Base-by-base conservation (phyloP, 2,329 filamentous ascomycete genomes). In the Cercospora sp. region DNA sequence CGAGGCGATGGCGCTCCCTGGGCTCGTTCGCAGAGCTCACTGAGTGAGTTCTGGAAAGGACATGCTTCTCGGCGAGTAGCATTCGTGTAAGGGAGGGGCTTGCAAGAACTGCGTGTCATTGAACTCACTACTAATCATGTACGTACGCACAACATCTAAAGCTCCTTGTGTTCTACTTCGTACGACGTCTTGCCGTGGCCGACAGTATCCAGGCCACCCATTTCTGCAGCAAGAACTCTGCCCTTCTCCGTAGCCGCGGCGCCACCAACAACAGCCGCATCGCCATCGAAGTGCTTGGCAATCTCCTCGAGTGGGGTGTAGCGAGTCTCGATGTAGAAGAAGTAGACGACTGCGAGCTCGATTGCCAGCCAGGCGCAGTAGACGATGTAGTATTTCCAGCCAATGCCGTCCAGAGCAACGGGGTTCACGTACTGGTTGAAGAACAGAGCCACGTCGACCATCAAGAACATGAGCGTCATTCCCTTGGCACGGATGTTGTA, bases 401-500 rank as follows among this genome's bases (percentile, higher is more conserved):
- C 55, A 53, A 77, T 73, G 30, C 69, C 10, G 3, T 71, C 61
- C 18, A 79, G 53, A 4, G 76, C 75, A 26, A 78, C 73, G 4
- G 77, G 77, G 64, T 77, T 78, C 69, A 77, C 75, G 69, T 77
- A 81, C 60, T 77, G 74, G 73, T 80, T 80, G 69, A 80, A 79
- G 71, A 84, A 82, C 18, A 85, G 80, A 24, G 82, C 81, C 32
- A 81, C 72, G 70, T 82, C 80, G 66, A 83, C 79, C 63, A 80
- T 79, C 53, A 82, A 74, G 74, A 82, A 82, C 77, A 82, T 80
- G 26, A 85, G 71, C 7, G 82, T 79, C 74, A 82, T 73, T 62
- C 80, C 79, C 76, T 74, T 80, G 30, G 85, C 80, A 66, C 81
- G 80, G 66, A 86, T 83, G 67, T 79, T 77, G 75, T 82, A 83